Percentiles rank a stretch among this genome's conserved stretches.
phyloP scores from a whole-genome alignment of 768 basidiomycete genomes.

The Lactarius indigo region DNA sequence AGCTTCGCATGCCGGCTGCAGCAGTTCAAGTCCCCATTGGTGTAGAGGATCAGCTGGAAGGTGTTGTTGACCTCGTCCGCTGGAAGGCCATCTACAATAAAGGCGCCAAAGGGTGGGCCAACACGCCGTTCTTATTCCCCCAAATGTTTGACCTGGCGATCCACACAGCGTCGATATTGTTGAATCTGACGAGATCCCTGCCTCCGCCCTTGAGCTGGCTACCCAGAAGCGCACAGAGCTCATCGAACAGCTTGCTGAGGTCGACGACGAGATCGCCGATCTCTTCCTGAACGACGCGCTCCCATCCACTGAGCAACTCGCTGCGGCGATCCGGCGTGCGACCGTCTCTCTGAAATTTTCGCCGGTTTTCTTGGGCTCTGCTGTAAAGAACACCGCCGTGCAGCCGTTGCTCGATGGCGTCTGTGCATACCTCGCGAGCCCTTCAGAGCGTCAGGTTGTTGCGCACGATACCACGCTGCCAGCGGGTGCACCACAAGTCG shows the following conservation, averaged over 20 bases:
- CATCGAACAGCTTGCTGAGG: conserved; percentile 93
- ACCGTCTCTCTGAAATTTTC: conserved; percentile 89
- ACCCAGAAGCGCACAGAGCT: conserved; percentile 85
- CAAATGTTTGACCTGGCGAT: neutral
- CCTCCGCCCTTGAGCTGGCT: conserved; percentile 66
- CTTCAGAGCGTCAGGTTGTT: conserved; percentile 69
- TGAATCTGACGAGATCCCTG: conserved; percentile 86
- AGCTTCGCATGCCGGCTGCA: conserved; percentile 89
- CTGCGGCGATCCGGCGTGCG: conserved; percentile 81
- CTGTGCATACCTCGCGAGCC: conserved; percentile 91
- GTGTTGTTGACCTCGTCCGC: conserved; percentile 90
- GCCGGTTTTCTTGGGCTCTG: conserved; percentile 95
- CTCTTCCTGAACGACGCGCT: conserved; percentile 81
- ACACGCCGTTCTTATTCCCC: neutral
- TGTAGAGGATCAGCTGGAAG: conserved; percentile 77
- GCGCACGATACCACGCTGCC: conserved; percentile 83
- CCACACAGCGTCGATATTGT: conserved; percentile 63
- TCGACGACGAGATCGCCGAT: conserved; percentile 93
- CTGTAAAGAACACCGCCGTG: conserved; percentile 94
- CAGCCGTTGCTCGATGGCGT: conserved; percentile 94
- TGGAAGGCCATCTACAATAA: conserved; percentile 95
- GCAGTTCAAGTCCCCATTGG: conserved; percentile 97
- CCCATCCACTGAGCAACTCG: conserved; percentile 70
- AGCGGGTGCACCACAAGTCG: conserved; percentile 60
- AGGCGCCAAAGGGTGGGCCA: conserved; percentile 84